phyloP scores from a whole-genome alignment of 2,329 filamentous ascomycete genomes.

The Fusarium poae region DNA sequence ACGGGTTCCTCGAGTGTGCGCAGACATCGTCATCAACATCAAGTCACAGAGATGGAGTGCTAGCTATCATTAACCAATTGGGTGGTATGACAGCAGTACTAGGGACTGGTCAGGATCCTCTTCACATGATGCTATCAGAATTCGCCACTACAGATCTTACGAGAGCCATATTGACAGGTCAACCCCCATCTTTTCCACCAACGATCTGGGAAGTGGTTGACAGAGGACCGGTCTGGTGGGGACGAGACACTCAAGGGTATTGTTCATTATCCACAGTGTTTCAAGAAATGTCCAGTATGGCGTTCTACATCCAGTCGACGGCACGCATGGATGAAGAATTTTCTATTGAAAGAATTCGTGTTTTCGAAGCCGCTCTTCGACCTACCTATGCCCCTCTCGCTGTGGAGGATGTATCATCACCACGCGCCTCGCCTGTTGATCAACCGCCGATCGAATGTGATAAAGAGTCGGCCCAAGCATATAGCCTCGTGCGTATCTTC shows the following conservation, averaged over 20 bases:
- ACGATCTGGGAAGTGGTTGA: conserved; percentile 57
- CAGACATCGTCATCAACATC: conserved; percentile 51
- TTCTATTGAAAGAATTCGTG: conserved; percentile 49
- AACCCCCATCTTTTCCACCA: conserved; percentile 55
- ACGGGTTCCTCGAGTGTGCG: conserved; percentile 55
- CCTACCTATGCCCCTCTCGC: conserved; percentile 48
- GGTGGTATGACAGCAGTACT: conserved; percentile 49
- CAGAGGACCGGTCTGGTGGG: conserved; percentile 59
- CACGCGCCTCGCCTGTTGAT: not conserved
- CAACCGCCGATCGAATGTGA: conserved; percentile 29
- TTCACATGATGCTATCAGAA: conserved; percentile 58
- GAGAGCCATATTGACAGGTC: conserved; percentile 56
- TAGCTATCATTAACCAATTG: conserved; percentile 53
- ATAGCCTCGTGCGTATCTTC: conserved; percentile 56
- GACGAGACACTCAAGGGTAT: conserved; percentile 52
- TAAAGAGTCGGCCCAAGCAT: conserved; percentile 52
- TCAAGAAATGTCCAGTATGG: conserved; percentile 50
- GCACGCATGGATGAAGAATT: conserved; percentile 38
- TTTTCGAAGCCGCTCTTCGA: conserved; percentile 47
- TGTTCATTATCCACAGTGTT: conserved; percentile 54
- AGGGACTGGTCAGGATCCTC: conserved; percentile 45
- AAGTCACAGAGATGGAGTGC: conserved; percentile 54
- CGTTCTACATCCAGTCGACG: conserved; percentile 48
- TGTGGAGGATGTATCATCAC: conserved; percentile 41
- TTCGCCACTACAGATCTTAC: conserved; percentile 60